phyloP scores from a whole-genome alignment of 2,329 filamentous ascomycete genomes.

The Ophiosphaerella herpotricha region DNA sequence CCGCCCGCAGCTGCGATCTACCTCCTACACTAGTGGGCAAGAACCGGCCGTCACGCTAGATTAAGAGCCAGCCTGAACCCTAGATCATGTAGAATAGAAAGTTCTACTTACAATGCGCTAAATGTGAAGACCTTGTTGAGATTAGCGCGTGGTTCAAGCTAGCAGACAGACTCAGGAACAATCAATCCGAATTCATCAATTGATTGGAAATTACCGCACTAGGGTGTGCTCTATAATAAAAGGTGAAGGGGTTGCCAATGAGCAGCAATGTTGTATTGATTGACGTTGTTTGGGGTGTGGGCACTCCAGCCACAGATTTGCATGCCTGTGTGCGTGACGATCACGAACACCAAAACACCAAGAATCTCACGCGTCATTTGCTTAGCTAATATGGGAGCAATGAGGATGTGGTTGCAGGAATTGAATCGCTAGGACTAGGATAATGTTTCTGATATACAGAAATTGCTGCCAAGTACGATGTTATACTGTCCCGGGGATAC shows the following conservation, averaged over 20 bases:
- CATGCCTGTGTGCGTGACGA: no score
- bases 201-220: no score
- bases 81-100: slow-evolving; percentile 11
- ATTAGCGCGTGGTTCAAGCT: slow-evolving; percentile 13
- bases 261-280: no score
- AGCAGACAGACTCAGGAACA: neutral
- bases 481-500: no score
- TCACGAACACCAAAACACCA: neutral
- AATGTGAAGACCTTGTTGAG: slow-evolving; percentile 2
- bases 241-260: no score
- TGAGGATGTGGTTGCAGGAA: neutral
- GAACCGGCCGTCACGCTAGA: slow-evolving; percentile 8
- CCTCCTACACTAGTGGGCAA: slow-evolving; percentile 4
- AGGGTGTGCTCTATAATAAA: no score
- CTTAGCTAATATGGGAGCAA: neutral
- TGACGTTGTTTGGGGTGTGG: no score
- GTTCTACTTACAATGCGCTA: slow-evolving; percentile 2
- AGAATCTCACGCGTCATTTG: neutral
- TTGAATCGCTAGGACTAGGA: neutral
- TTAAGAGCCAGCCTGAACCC: slow-evolving; percentile 10
- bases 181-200: no score
- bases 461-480: neutral
- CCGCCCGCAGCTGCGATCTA: no score
- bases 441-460: neutral
- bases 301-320: no score